Evolutionary conservation across 164 flowering plant genomes (phyloP).

Genomic region (Platanus orientalis): DNA sequence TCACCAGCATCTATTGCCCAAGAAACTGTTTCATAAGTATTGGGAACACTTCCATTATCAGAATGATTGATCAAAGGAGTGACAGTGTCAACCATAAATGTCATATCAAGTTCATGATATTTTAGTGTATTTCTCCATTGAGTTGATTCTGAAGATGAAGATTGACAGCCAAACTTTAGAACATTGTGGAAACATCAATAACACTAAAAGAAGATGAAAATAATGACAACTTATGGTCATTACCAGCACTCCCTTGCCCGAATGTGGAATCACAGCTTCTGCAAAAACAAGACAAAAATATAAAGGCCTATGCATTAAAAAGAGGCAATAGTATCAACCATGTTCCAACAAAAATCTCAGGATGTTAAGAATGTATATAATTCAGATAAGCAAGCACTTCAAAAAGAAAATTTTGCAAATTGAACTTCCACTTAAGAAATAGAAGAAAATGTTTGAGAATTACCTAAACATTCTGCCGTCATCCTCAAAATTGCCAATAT

Average conservation of each 20-base stretch:
- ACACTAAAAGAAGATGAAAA: constrained; percentile 47
- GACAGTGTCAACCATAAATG: constrained; percentile 13
- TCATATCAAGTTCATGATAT: constrained; percentile 20
- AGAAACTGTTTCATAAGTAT: constrained; percentile 16
- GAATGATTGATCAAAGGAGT: constrained; percentile 19
- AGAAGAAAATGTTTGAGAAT: neutral
- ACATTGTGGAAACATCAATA: constrained; percentile 42
- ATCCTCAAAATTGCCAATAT: constrained; percentile 79
- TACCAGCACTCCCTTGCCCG: constrained; percentile 44
- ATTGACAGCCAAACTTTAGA: constrained; percentile 26
- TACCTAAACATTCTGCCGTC: constrained; percentile 87
- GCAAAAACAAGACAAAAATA: constrained; percentile 18
- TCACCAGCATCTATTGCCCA: constrained; percentile 20
- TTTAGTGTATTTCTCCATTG: constrained; percentile 24
- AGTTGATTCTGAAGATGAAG: constrained; percentile 35
- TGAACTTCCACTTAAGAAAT: neutral
- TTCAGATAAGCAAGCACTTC: neutral
- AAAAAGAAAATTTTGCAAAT: neutral
- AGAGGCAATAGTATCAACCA: neutral
- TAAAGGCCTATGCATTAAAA: neutral
- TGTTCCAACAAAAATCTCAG: neutral
- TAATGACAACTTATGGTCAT: constrained; percentile 59
- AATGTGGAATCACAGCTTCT: constrained; percentile 80
- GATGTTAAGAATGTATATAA: neutral
- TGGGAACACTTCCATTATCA: constrained; percentile 14